phyloP scores from a whole-genome alignment of 495 filamentous ascomycete genomes.

The Xylaria grammica region DNA sequence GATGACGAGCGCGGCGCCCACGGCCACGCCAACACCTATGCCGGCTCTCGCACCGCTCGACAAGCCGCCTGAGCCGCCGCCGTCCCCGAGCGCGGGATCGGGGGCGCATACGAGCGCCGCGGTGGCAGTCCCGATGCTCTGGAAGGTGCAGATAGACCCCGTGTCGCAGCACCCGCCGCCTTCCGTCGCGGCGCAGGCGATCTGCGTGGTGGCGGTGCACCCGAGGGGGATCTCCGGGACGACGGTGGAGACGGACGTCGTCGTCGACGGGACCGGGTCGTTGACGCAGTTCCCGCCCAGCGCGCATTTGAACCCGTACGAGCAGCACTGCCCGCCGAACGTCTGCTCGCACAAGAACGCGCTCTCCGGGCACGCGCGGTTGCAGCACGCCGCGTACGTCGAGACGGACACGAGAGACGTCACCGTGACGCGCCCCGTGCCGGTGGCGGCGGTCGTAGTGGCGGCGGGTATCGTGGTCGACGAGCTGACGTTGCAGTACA shows the following conservation, averaged over 20 bases:
- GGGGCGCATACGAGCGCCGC: slow-evolving; percentile 35
- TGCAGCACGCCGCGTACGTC: slow-evolving; percentile 43
- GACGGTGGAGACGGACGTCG: slow-evolving; percentile 17
- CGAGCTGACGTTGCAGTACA: slow-evolving; percentile 28
- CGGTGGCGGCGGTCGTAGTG: slow-evolving; percentile 24
- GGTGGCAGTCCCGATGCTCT: slow-evolving; percentile 53
- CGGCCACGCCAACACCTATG: slow-evolving; percentile 50
- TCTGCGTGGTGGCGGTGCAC: slow-evolving; percentile 76
- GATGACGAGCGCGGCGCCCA: slow-evolving; percentile 44
- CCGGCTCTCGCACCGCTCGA: slow-evolving; percentile 49
- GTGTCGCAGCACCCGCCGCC: slow-evolving; percentile 76
- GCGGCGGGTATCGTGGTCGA: slow-evolving; percentile 31
- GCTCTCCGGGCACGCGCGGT: slow-evolving; percentile 41
- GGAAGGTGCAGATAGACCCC: slow-evolving; percentile 67
- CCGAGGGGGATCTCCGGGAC: slow-evolving; percentile 43
- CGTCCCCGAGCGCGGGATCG: slow-evolving; percentile 21
- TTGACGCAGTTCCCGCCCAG: slow-evolving; percentile 30
- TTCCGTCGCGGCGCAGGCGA: slow-evolving; percentile 68
- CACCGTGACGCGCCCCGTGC: slow-evolving; percentile 5
- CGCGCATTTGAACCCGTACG: slow-evolving; percentile 43
- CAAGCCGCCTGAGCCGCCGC: slow-evolving; percentile 26
- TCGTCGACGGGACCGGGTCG: slow-evolving; percentile 29
- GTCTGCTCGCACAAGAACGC: slow-evolving; percentile 46
- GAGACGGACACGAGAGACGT: slow-evolving; percentile 21
- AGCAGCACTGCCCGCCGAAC: slow-evolving; percentile 53